These are phyloP conservation scores for Dipodascus geniculatus DNA, from an alignment of 805 yeast species.

Conservation along the genomic window DNA sequence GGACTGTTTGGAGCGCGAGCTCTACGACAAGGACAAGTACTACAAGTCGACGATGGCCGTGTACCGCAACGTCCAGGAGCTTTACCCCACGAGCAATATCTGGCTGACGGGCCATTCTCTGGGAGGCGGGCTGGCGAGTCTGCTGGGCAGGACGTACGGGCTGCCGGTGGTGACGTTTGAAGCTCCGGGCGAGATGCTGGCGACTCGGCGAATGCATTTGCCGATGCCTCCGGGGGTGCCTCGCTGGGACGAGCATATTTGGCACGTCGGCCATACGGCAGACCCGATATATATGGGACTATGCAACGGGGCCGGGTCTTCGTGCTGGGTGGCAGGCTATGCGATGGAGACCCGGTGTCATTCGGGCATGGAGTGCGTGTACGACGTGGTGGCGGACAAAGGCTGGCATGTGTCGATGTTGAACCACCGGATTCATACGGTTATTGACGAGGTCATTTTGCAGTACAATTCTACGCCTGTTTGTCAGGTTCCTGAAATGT, in stretches of 20 bases:
- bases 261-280: conserved; percentile 95
- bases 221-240: conserved; percentile 92
- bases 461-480: conserved; percentile 66
- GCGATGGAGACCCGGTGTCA: conserved; percentile 97
- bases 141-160: conserved; percentile 83
- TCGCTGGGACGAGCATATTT: conserved; percentile 61
- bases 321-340: conserved; percentile 86
- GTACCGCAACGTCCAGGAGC: conserved; percentile 52
- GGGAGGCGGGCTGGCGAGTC: conserved; percentile 76
- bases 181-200: conserved; percentile 85
- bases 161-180: conserved; percentile 83
- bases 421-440: conserved; percentile 84
- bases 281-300: conserved; percentile 96
- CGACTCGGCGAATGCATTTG: conserved; percentile 72
- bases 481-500: conserved; percentile 68
- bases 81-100: conserved; percentile 61
- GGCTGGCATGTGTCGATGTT: conserved; percentile 87
- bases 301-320: conserved; percentile 84
- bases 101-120: conserved; percentile 95
- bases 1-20: conserved; percentile 68
- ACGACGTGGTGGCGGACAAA: conserved; percentile 77
- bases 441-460: conserved; percentile 67
- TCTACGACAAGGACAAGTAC: conserved; percentile 65
- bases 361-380: conserved; percentile 74
- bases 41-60: conserved; percentile 70